A percentile compares a stretch with the other conserved stretches of the same genome.
phyloP scores from a whole-genome alignment of 179 eudicot genomes.

The Heliamphora pulchella region DNA sequence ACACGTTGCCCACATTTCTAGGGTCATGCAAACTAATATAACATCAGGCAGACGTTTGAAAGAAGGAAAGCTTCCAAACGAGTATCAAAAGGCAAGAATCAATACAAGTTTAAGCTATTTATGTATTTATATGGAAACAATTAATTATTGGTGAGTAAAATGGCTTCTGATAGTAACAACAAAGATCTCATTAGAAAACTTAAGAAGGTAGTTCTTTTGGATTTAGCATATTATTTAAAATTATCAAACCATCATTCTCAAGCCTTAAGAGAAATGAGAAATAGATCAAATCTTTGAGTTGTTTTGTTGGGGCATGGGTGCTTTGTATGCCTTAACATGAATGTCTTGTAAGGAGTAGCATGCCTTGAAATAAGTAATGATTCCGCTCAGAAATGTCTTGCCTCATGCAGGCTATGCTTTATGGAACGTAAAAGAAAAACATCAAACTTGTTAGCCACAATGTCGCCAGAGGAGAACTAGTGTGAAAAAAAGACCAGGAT shows the following conservation, averaged over 20 bases:
- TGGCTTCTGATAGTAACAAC: neutral
- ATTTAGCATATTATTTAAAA: too few relatives aligned
- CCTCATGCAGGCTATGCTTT: too few relatives aligned
- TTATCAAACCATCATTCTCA: neutral
- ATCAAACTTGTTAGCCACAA: too few relatives aligned
- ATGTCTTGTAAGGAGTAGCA: neutral
- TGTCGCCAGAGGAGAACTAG: too few relatives aligned
- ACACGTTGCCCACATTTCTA: neutral
- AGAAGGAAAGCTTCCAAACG: too few relatives aligned
- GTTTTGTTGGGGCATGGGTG: neutral
- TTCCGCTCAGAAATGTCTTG: too few relatives aligned
- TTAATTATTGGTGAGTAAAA: neutral
- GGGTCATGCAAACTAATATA: neutral
- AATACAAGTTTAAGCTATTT: neutral
- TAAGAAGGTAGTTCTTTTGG: neutral
- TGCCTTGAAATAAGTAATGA: neutral
- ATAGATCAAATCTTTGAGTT: neutral
- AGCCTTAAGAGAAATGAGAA: neutral
- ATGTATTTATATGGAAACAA: neutral
- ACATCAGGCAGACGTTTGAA: neutral
- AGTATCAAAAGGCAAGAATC: neutral
- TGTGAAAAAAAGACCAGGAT: too few relatives aligned
- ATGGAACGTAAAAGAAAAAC: too few relatives aligned
- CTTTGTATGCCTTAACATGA: neutral
- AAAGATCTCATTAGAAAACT: neutral